Conservation (phyloP, 139 green algal genomes). For the Bryopsis sp. region DNA sequence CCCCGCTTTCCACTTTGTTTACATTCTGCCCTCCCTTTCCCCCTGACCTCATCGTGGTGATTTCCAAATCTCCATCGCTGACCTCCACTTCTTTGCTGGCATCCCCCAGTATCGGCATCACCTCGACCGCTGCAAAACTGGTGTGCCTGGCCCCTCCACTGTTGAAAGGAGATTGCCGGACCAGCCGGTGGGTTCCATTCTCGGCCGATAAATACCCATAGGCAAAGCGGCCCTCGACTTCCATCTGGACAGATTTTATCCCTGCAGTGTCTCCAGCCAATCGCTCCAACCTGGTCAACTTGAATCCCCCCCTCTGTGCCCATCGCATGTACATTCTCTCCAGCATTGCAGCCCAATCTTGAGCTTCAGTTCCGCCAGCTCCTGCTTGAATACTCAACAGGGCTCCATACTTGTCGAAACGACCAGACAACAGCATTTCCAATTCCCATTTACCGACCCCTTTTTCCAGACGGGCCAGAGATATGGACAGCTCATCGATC, state of each 20-base stretch:
- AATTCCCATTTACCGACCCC: constrained; percentile 43
- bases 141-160: constrained; percentile 80
- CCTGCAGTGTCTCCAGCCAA: constrained; percentile 70
- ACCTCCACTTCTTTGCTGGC: constrained; percentile 50
- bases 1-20: constrained; percentile 88
- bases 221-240: constrained; percentile 62
- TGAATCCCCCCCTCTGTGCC: constrained; percentile 41
- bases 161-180: constrained; percentile 90
- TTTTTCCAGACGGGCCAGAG: constrained; percentile 14
- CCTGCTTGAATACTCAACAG: constrained; percentile 50
- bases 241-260: constrained; percentile 78
- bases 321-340: constrained; percentile 89
- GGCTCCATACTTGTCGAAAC: constrained; percentile 39
- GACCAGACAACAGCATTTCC: constrained; percentile 52
- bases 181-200: constrained; percentile 92
- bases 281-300: constrained; percentile 34
- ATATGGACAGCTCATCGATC: background rate
- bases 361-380: constrained; percentile 74
- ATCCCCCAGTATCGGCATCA: constrained; percentile 46
- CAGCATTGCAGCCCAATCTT: constrained; percentile 92
- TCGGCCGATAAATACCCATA: constrained; percentile 56
- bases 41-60: constrained; percentile 65
- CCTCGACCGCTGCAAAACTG: constrained; percentile 91
- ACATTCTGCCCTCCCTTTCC: constrained; percentile 92
- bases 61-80: constrained; percentile 77